Conservation (phyloP, 2,329 filamentous ascomycete genomes). For the Trichoderma breve region DNA sequence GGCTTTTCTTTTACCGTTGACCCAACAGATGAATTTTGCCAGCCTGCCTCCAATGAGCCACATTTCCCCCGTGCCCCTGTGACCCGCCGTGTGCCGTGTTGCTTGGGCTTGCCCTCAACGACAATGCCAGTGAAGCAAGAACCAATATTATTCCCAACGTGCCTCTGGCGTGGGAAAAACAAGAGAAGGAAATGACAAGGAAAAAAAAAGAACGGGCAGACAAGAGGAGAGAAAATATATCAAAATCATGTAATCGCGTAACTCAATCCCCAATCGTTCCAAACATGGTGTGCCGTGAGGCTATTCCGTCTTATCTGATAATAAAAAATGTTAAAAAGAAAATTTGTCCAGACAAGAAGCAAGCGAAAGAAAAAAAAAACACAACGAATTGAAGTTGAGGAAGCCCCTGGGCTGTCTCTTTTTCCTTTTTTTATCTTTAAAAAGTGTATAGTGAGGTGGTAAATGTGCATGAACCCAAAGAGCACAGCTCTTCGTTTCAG, state of each 20-base stretch:
- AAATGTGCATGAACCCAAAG: neutral
- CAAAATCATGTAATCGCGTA: constrained; percentile 23
- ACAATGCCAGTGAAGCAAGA: neutral
- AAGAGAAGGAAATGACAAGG: neutral
- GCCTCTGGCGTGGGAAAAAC: neutral
- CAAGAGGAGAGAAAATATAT: constrained; percentile 22
- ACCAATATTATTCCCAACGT: neutral
- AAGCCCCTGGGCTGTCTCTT: neutral
- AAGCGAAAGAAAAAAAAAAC: neutral
- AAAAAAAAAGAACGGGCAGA: neutral
- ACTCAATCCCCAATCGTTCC: constrained; percentile 20
- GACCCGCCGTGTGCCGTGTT: neutral
- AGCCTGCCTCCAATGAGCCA: constrained; percentile 1
- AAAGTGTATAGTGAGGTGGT: neutral
- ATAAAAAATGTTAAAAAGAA: constrained; percentile 24
- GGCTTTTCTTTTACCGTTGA: constrained; percentile 1
- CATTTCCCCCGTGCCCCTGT: neutral
- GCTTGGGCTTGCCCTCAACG: neutral
- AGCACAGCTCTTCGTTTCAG: neutral
- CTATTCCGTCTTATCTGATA: constrained; percentile 39
- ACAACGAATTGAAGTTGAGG: constrained; percentile 5
- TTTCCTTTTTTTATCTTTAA: constrained; percentile 3
- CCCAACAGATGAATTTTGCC: constrained; percentile 9
- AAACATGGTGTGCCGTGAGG: constrained; percentile 39
- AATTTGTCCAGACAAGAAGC: neutral